phyloP scores from a whole-genome alignment of 163 green algal species.

The Chlorella variabilis region DNA sequence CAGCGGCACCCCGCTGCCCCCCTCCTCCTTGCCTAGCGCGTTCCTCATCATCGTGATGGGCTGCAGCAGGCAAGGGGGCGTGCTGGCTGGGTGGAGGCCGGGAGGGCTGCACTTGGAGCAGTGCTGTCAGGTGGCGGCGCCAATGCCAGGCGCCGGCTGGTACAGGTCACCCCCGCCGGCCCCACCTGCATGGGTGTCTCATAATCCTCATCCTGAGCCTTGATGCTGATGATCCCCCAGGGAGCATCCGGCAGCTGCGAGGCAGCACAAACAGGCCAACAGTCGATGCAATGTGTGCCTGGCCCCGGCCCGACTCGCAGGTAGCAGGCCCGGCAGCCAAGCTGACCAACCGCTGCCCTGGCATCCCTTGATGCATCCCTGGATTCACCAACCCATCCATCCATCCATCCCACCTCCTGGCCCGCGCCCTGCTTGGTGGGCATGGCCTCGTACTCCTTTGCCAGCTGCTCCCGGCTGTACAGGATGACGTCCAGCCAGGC shows the following conservation, averaged over 20 bases:
- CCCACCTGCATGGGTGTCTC: conserved; percentile 82
- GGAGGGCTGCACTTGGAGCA: neutral
- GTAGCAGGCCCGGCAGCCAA: neutral
- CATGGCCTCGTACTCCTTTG: conserved; percentile 67
- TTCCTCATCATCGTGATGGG: conserved; percentile 98
- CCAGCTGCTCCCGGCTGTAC: conserved; percentile 89
- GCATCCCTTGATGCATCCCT: too few relatives aligned
- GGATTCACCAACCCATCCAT: too few relatives aligned
- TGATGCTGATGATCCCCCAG: conserved; percentile 96
- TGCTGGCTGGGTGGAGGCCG: neutral
- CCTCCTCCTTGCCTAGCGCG: conserved; percentile 85
- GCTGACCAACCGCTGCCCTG: too few relatives aligned
- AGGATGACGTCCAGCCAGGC: conserved; percentile 94
- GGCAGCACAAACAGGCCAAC: neutral
- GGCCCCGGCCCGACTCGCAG: neutral
- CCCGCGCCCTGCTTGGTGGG: conserved; percentile 36
- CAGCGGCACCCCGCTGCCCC: conserved; percentile 88
- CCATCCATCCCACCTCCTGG: conserved; percentile 10
- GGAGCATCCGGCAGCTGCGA: conserved; percentile 63
- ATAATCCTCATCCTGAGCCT: conserved; percentile 88
- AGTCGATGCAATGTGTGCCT: neutral
- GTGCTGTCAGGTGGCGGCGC: too few relatives aligned
- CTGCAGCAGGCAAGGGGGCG: conserved; percentile 43
- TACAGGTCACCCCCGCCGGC: too few relatives aligned
- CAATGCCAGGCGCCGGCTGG: too few relatives aligned